Evolutionary conservation across 2,329 filamentous ascomycete genomes (phyloP), one percentile per base, ranked within the genome.

Genomic region (Knufia fluminis): DNA sequence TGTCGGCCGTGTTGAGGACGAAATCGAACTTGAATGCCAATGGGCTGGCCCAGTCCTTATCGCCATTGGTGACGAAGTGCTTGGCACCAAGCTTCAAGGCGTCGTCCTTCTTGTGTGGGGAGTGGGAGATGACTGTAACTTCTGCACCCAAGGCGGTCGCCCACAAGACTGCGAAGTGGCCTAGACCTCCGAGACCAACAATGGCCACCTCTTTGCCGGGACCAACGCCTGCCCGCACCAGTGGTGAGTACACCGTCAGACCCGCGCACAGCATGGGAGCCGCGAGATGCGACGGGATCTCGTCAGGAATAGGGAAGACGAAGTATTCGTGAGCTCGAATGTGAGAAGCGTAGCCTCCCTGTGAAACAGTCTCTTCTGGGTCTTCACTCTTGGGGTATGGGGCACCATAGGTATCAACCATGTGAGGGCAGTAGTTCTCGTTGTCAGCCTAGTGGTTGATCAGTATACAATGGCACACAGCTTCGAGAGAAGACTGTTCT

Each of bases 251-350:
- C 52, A 81, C 80, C 2, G 88, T 94, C 57, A 94, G 74, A 55
- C 88, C 88, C 35, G 86, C 88, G 67, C 88, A 94, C 58, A 92
- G 76, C 57, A 59, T 58, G 16, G 57, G 57, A 71, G 55, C 72
- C 65, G 58, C 58, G 14, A 53, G 23, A 49, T 70, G 66, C 57
- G 74, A 77, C 8, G 72, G 60, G 40, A 94, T 75, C 46, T 73
- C 78, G 26, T 89, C 85, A 31, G 87, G 88, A 55, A 94, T 90
- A 1, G 60, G 62, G 68, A 80, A 80, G 16, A 74, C 74, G 61
- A 78, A 90, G 71, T 89, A 85, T 68, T 90, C 83, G 67, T 91
- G 85, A 1, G 82, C 79, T 57, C 85, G 76, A 17, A 87, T 75
- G 62, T 87, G 79, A 47, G 75, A 79, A 3, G 78, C 71, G 65